Evolutionary conservation across 169 alveolate species (phyloP).

Genomic region (Cryptosporidium meleagridis): DNA sequence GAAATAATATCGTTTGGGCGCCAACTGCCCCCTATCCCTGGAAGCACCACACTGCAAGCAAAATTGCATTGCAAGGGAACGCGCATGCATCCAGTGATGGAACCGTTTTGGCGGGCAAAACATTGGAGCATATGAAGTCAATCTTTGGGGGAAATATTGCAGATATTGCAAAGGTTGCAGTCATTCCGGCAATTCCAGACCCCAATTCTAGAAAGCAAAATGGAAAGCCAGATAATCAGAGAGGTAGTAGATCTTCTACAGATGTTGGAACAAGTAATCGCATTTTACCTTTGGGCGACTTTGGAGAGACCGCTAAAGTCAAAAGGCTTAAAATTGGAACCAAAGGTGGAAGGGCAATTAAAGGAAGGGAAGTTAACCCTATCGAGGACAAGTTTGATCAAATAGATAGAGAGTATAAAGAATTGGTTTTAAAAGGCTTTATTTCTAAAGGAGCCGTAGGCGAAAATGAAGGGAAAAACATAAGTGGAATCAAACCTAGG

Average conservation of each 20-base stretch:
- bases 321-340: constrained; percentile 9
- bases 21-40: constrained; percentile 57
- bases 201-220: background rate
- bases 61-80: background rate
- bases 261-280: background rate
- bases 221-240: background rate
- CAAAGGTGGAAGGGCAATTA: background rate
- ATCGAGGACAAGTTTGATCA: constrained; percentile 5
- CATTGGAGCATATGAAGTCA: constrained; percentile 56
- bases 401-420: constrained; percentile 23
- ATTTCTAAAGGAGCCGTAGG: background rate
- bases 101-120: constrained; percentile 22
- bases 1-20: constrained; percentile 41
- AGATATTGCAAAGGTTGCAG: constrained; percentile 30
- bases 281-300: constrained; percentile 44
- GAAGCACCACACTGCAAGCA: constrained; percentile 29
- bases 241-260: background rate
- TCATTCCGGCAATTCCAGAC: constrained; percentile 26
- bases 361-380: background rate
- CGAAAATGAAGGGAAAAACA: background rate
- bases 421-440: background rate
- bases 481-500: constrained; percentile 63
- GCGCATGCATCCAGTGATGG: background rate
- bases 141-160: constrained; percentile 58
- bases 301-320: constrained; percentile 26